These are phyloP conservation scores for Neofusicoccum parvum DNA, from an alignment of 2,329 filamentous ascomycete species.

Conservation along the genomic window DNA sequence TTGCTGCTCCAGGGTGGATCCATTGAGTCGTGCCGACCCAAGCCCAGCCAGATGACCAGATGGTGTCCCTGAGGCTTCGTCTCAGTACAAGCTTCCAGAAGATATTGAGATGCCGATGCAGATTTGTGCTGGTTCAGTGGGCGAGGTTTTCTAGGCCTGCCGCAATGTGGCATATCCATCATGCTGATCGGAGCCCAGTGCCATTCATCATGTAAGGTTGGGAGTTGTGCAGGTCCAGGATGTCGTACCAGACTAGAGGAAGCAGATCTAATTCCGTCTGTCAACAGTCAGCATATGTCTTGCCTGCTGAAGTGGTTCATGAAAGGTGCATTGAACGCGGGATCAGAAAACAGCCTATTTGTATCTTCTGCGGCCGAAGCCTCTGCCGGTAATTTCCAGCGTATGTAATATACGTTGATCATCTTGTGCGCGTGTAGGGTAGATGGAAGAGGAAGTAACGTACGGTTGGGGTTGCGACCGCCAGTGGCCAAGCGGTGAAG, in stretches of 20 bases:
- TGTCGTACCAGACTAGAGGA: slow-evolving; percentile 32
- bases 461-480: slow-evolving; percentile 21
- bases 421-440: slow-evolving; percentile 33
- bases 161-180: slow-evolving; percentile 85
- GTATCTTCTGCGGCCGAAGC: slow-evolving; percentile 40
- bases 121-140: slow-evolving; percentile 68
- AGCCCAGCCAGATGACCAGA: background rate
- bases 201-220: slow-evolving; percentile 75
- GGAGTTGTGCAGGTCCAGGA: background rate
- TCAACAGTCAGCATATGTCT: slow-evolving; percentile 1
- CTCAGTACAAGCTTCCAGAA: background rate
- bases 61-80: background rate
- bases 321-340: slow-evolving; percentile 14
- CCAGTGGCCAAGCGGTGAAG: background rate
- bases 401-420: slow-evolving; percentile 42
- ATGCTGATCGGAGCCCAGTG: slow-evolving; percentile 94
- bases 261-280: slow-evolving; percentile 10
- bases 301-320: background rate
- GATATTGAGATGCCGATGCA: background rate
- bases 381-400: slow-evolving; percentile 51
- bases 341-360: slow-evolving; percentile 46
- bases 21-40: background rate
- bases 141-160: slow-evolving; percentile 99
- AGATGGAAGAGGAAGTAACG: slow-evolving; percentile 12
- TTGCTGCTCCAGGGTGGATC: background rate